Conservation (phyloP, 352 stramenopile species). For the Phytophthora foliorum region DNA sequence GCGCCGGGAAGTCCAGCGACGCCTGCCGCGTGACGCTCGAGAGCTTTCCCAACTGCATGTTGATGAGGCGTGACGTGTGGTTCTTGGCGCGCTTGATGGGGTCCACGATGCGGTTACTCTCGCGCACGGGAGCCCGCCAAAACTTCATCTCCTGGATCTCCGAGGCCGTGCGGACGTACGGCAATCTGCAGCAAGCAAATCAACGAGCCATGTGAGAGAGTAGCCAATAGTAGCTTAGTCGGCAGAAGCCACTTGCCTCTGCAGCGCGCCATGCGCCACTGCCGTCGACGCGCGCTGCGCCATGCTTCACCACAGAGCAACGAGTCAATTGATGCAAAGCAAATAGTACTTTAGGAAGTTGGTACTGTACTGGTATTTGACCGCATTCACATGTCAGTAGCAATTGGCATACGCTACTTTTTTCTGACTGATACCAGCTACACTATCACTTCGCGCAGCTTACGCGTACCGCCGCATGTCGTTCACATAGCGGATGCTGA, state of each 20-base stretch:
- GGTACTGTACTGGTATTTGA: slow-evolving; percentile 11
- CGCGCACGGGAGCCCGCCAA: slow-evolving; percentile 72
- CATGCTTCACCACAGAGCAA: slow-evolving; percentile 18
- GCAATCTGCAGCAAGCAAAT: slow-evolving; percentile 47
- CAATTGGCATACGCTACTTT: neutral
- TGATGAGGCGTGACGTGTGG: slow-evolving; percentile 84
- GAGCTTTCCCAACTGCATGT: slow-evolving; percentile 79
- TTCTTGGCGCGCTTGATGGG: slow-evolving; percentile 87
- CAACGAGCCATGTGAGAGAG: neutral
- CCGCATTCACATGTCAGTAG: too few relatives aligned
- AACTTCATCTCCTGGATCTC: slow-evolving; percentile 93
- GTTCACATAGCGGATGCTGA: slow-evolving; percentile 91
- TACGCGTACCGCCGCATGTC: slow-evolving; percentile 86
- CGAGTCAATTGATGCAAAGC: neutral
- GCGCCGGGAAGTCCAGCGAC: slow-evolving; percentile 80
- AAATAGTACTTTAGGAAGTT: slow-evolving; percentile 13
- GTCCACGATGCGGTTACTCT: slow-evolving; percentile 85
- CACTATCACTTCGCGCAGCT: slow-evolving; percentile 22
- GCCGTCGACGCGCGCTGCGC: slow-evolving; percentile 29
- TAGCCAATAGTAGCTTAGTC: neutral
- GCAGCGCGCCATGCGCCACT: slow-evolving; percentile 73
- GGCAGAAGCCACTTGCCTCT: slow-evolving; percentile 48
- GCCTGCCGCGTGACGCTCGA: slow-evolving; percentile 76
- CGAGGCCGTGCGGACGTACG: slow-evolving; percentile 81
- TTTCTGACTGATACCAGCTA: slow-evolving; percentile 9